Percentiles rank a stretch among this genome's conserved stretches.
Evolutionary conservation across 441 rosid genomes (phyloP).

Genomic region (Syzygium syzygioides): DNA sequence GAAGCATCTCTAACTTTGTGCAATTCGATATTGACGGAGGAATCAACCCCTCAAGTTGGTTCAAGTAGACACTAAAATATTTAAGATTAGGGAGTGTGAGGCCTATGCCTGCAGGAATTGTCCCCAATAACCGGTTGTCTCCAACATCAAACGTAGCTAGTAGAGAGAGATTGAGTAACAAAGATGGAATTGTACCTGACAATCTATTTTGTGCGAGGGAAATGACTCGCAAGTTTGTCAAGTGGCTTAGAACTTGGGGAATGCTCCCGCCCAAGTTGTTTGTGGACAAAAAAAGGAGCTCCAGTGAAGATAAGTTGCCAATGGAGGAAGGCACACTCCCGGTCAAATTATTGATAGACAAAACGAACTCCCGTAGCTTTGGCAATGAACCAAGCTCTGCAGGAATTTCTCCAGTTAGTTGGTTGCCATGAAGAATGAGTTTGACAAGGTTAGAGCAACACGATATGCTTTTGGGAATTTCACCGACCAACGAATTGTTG

Average conservation of each 20-base stretch:
- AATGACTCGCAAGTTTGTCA: too few species aligned
- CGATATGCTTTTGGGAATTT: constrained; percentile 7
- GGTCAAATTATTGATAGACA: rapidly evolving
- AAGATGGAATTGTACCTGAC: too few species aligned
- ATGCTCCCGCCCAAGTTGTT: too few species aligned
- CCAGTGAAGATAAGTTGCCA: too few species aligned
- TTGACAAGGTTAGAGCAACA: neutral
- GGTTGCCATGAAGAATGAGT: neutral
- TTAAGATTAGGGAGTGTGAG: rapidly evolving
- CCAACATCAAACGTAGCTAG: rapidly evolving
- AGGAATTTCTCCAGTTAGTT: neutral
- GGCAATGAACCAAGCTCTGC: neutral
- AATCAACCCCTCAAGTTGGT: too few species aligned
- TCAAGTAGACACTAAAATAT: rapidly evolving
- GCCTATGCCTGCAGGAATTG: rapidly evolving
- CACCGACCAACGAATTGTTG: neutral
- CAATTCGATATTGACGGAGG: rapidly evolving
- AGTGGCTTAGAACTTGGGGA: too few species aligned
- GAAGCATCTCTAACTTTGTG: rapidly evolving
- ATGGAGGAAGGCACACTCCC: too few species aligned
- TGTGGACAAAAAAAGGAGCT: rapidly evolving
- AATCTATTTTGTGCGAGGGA: rapidly evolving
- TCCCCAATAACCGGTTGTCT: rapidly evolving
- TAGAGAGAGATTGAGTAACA: too few species aligned
- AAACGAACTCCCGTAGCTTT: rapidly evolving